Evolutionary conservation across 305 asterid genomes (phyloP), one percentile per base, ranked within the genome.

Genomic region (Plantago coronopus): DNA sequence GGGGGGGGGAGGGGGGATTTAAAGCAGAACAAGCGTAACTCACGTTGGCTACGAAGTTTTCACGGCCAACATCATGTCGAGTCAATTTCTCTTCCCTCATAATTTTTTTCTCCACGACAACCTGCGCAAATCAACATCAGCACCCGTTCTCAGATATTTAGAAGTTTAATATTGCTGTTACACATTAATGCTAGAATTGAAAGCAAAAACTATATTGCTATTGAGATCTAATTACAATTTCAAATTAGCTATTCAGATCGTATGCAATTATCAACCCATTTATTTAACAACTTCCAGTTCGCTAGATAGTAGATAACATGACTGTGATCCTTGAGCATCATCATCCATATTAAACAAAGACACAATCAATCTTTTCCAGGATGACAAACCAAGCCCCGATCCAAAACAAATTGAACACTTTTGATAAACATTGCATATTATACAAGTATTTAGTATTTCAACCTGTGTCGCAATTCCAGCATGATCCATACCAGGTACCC

Each of bases 391-490:
- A 37, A 48, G 12, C 64, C 66, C 54, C 37, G 59, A 43, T 48
- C 48, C 49, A 50, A 34, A 62, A n/a, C n/a, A n/a, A n/a, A n/a
- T n/a, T 40, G n/a, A 50, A 59, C 31, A 27, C 5, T 23, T 55
- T 66, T 20, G 57, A 48, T 10, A 47, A 23, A 31, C 4, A 31
- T 31, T 7, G 7, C 38, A 4, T 27, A 5, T 27, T 27, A 2
- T 27, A 27, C 5, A 27, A 15, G 16, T 45, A 45, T n/a, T 51
- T 20, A 53, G 11, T 18, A 54, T 54, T 38, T 38, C 17, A 61
- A 93, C 99, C 97, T 94, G 97, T 17, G 97, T 94, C 23, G 99
- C 97, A 23, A 94, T 89, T 62, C 99, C 99, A 64, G 99, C 99
- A 69, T 94, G 97, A 72, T 94, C 99, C 84, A 81, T 84, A 64